A percentile compares a stretch with the other conserved stretches of the same genome.
phyloP scores from a whole-genome alignment of 352 stramenopile species.

The Pythium coloratum region DNA sequence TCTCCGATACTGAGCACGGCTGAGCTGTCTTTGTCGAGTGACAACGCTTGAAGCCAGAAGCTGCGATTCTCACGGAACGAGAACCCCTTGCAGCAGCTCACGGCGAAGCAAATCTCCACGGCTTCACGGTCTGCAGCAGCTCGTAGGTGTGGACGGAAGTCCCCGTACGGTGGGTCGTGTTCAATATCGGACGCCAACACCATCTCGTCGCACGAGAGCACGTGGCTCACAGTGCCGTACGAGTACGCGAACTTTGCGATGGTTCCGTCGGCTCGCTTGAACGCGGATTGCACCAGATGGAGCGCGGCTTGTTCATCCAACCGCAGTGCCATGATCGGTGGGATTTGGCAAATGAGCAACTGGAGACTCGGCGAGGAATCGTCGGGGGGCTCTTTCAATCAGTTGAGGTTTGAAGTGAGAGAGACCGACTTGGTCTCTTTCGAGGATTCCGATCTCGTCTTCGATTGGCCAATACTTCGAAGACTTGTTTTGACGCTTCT shows the following conservation, averaged over 20 bases:
- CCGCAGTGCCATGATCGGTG: too few relatives aligned
- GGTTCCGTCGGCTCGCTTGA: not conserved
- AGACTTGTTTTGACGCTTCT: too few relatives aligned
- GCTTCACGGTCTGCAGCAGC: not conserved
- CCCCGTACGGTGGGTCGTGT: not conserved
- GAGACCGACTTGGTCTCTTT: too few relatives aligned
- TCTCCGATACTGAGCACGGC: not conserved
- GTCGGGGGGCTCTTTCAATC: too few relatives aligned
- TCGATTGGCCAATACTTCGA: too few relatives aligned
- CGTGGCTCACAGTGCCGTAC: not conserved
- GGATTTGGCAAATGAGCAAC: too few relatives aligned
- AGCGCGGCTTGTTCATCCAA: too few relatives aligned
- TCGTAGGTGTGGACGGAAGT: not conserved
- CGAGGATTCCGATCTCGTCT: too few relatives aligned
- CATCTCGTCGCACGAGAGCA: not conserved
- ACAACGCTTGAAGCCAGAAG: not conserved
- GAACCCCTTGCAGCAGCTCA: constrained; percentile 1
- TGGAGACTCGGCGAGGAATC: too few relatives aligned
- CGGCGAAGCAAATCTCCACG: not conserved
- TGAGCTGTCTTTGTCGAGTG: not conserved
- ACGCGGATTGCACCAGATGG: too few relatives aligned
- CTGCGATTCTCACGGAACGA: not conserved
- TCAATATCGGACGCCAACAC: not conserved
- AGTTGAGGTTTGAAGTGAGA: too few relatives aligned
- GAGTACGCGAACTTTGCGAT: not conserved